Evolutionary conservation across 768 basidiomycete genomes (phyloP), one percentile per base, ranked within the genome.

Genomic region (Tylopilus rubrobrunneus): DNA sequence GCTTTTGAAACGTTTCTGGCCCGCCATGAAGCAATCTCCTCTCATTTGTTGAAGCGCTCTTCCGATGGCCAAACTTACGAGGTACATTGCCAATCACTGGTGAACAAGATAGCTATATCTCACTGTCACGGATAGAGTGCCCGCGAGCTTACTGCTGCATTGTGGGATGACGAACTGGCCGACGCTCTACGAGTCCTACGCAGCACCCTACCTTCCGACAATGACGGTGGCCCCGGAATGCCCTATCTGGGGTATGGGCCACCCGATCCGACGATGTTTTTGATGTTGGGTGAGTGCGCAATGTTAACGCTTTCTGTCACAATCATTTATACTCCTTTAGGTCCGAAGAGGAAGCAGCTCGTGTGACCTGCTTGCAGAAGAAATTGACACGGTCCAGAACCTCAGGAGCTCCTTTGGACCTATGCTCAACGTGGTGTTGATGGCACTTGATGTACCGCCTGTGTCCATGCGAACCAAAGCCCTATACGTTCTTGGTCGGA

Each of bases 381-480:
- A 85, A 59, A 82, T 96, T 51, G 89, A 89, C 17, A 83, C 82
- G 0, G 78, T 86, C 14, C 91, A 92, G 55, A 81, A 77, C 37
- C 74, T 97, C 45, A 84, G 83, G 52, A 85, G 79, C 57, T 90
- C 89, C 3, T 95, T 96, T 68, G 83, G 89, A 42, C 85, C 90
- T 0, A 89, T 98, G 49, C 72, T 98, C 12, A 84, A 83, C 19
- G 84, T 87, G 34, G 84, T 97, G 29, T 67, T 98, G 19, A 73
- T 77, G 50, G 83, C 92, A 2, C 77, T 96, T 56, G 92, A 96
- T 62, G 89, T 90, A 0, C 81, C 89, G 5, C 82, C 86, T 4
- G 93, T 98, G 27, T 92, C 90, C 62, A 89, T 96, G 78, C 84
- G 97, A 31, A 95, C 94, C 0, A 98, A 98, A 68, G 96, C 96